These are phyloP conservation scores for Aspergillus fijiensis DNA, from an alignment of 2,329 filamentous ascomycete genomes.

Conservation along the genomic window DNA sequence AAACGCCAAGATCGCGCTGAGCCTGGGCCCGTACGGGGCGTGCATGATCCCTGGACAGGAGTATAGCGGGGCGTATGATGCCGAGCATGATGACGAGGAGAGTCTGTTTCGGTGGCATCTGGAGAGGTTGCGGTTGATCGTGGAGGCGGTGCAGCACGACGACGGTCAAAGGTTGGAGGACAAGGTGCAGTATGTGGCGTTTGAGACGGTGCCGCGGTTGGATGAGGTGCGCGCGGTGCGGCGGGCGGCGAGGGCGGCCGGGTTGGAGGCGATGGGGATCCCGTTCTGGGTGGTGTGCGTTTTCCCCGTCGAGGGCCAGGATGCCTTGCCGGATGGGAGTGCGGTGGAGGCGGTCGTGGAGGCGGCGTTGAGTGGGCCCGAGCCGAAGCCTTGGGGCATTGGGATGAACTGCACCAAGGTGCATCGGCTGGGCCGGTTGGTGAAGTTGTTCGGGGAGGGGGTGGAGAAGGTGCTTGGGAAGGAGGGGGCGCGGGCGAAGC, in stretches of 20 bases:
- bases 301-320: slow-evolving; percentile 55
- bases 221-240: slow-evolving; percentile 63
- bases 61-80: slow-evolving; percentile 63
- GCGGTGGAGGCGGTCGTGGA: slow-evolving; percentile 45
- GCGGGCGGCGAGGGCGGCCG: slow-evolving; percentile 37
- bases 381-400: slow-evolving; percentile 59
- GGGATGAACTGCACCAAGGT: slow-evolving; percentile 65
- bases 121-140: slow-evolving; percentile 55
- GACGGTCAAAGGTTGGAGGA: slow-evolving; percentile 9
- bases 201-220: slow-evolving; percentile 65
- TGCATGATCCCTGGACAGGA: slow-evolving; percentile 66
- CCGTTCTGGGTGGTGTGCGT: slow-evolving; percentile 65
- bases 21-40: slow-evolving; percentile 66
- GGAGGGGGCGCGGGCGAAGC: slow-evolving; percentile 34
- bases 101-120: slow-evolving; percentile 58
- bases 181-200: slow-evolving; percentile 56
- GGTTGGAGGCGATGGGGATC: slow-evolving; percentile 15
- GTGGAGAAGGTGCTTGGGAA: slow-evolving; percentile 42
- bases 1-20: slow-evolving; percentile 48
- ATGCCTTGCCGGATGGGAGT: slow-evolving; percentile 58
- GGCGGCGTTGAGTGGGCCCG: slow-evolving; percentile 33
- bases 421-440: slow-evolving; percentile 27
- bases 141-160: slow-evolving; percentile 35
- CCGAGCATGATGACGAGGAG: slow-evolving; percentile 44
- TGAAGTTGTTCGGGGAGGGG: slow-evolving; percentile 28